Conservation (phyloP, 495 filamentous ascomycete genomes). For the Penicillium pulvis region DNA sequence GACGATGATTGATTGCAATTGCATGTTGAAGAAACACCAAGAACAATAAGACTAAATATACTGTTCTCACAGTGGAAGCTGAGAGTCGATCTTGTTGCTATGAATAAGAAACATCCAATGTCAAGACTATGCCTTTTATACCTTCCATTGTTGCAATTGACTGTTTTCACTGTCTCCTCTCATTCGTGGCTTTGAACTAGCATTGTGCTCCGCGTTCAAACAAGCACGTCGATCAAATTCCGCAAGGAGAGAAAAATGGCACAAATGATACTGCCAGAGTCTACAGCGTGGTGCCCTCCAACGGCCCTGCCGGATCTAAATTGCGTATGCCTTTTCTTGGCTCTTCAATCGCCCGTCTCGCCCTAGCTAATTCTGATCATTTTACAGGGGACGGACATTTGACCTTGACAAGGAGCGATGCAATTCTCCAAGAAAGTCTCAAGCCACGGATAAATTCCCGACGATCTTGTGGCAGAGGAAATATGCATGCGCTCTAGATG, state of each 20-base stretch:
- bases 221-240: neutral
- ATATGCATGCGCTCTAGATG: too few species aligned
- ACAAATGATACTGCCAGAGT: too few species aligned
- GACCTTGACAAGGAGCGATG: too few species aligned
- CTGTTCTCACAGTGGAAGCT: neutral
- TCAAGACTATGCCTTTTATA: neutral
- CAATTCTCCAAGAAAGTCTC: too few species aligned
- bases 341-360: neutral
- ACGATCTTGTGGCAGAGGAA: too few species aligned
- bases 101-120: neutral
- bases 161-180: neutral
- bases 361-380: too few species aligned
- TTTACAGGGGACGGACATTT: too few species aligned
- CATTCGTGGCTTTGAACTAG: neutral
- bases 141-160: neutral
- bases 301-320: neutral
- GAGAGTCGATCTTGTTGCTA: neutral
- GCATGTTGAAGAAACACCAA: neutral
- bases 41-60: neutral
- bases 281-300: neutral
- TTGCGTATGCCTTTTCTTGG: neutral
- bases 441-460: too few species aligned
- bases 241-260: too few species aligned
- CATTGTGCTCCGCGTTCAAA: neutral
- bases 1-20: neutral